Evolutionary conservation across 306 rosid species (phyloP).

Genomic region (Quercus aquifolioides): DNA sequence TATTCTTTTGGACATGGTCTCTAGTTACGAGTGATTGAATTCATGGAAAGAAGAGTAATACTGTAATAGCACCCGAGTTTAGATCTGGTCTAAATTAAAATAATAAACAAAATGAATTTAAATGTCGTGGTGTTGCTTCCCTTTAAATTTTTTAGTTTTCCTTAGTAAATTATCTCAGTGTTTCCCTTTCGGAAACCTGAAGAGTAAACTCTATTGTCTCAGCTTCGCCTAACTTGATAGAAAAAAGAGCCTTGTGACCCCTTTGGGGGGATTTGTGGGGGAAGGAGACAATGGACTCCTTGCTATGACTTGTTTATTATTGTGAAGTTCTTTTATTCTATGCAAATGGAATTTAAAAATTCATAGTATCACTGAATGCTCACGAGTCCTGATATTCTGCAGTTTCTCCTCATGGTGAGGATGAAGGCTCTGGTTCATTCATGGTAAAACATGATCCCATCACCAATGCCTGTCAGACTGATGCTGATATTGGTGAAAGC

Average conservation of each 20-base stretch:
- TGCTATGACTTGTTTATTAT: not conserved
- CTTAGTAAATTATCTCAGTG: not conserved
- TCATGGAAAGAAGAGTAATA: not conserved
- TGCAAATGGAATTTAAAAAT: not conserved
- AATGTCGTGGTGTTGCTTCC: not conserved
- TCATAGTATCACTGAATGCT: constrained; percentile 5
- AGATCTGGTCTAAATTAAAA: not conserved
- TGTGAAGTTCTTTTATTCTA: not conserved
- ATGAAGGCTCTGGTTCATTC: constrained; percentile 20
- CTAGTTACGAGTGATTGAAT: not conserved
- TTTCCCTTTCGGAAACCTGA: not conserved
- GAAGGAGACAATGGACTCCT: not conserved
- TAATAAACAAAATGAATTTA: not conserved
- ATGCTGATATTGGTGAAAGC: constrained; percentile 13
- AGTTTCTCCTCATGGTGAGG: constrained; percentile 38
- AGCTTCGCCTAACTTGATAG: not conserved
- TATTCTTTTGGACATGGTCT: not conserved
- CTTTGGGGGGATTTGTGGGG: not conserved
- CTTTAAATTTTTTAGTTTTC: not conserved
- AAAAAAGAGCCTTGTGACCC: not conserved
- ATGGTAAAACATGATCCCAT: constrained; percentile 25
- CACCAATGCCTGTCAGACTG: constrained; percentile 10
- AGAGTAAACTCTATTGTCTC: not conserved
- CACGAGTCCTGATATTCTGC: constrained; percentile 12
- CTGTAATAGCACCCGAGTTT: not conserved